Conservation (phyloP, 768 basidiomycete species). For the Pleurotus pulmonarius region DNA sequence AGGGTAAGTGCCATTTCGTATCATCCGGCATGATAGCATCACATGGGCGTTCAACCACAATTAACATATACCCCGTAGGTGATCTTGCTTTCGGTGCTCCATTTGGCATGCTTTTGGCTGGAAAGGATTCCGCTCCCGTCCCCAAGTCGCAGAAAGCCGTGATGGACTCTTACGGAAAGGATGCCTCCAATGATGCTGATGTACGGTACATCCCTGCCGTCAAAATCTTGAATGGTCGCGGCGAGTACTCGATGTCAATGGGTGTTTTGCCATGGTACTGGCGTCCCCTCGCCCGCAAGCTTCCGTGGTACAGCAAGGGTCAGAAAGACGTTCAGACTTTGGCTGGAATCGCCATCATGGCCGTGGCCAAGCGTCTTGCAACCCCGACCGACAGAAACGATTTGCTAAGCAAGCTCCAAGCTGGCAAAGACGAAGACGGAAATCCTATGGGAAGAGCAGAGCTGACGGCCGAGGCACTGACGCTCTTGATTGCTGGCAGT, state of each 20-base stretch:
- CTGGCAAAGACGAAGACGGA: slow-evolving; percentile 74
- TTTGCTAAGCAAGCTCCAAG: slow-evolving; percentile 76
- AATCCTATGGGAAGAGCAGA: slow-evolving; percentile 79
- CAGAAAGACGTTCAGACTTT: slow-evolving; percentile 63
- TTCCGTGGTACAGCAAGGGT: slow-evolving; percentile 79
- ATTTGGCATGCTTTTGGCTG: slow-evolving; percentile 83
- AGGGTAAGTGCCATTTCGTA: slow-evolving; percentile 2
- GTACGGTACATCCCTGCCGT: slow-evolving; percentile 72
- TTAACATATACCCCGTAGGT: slow-evolving; percentile 6
- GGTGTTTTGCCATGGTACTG: slow-evolving; percentile 72
- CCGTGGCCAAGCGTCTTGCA: slow-evolving; percentile 65
- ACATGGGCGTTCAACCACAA: background rate
- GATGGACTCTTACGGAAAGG: slow-evolving; percentile 52
- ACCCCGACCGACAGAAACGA: slow-evolving; percentile 73
- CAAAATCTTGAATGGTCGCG: slow-evolving; percentile 82
- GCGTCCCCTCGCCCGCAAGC: slow-evolving; percentile 56
- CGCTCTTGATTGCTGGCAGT: slow-evolving; percentile 83
- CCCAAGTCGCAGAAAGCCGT: slow-evolving; percentile 53
- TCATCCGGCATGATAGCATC: background rate
- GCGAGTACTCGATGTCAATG: slow-evolving; percentile 82
- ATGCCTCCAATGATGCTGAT: slow-evolving; percentile 30
- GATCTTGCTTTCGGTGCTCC: slow-evolving; percentile 85
- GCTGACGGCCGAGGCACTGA: slow-evolving; percentile 84
- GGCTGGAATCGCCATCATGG: slow-evolving; percentile 76
- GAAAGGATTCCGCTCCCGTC: slow-evolving; percentile 68